phyloP scores from a whole-genome alignment of 2,329 filamentous ascomycete species.

The Lachnellula willkommii region DNA sequence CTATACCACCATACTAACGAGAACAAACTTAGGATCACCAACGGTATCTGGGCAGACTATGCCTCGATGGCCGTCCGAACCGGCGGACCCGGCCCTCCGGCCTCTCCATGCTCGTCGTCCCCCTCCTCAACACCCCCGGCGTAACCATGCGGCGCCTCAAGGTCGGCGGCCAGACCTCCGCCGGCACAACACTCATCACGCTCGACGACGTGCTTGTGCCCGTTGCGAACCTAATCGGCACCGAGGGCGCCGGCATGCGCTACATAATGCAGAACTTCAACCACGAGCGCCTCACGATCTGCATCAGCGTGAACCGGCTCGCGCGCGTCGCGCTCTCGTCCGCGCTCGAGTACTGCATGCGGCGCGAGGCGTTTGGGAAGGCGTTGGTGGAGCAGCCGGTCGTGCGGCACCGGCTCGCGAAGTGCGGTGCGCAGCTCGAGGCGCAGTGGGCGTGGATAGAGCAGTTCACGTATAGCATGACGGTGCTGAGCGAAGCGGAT shows the following conservation, averaged over 20 bases:
- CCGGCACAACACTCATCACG: constrained; percentile 71
- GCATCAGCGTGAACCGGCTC: constrained; percentile 58
- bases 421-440: constrained; percentile 63
- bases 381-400: constrained; percentile 69
- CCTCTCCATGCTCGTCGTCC: constrained; percentile 63
- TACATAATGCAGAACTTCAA: constrained; percentile 79
- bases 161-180: constrained; percentile 58
- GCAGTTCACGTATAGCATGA: constrained; percentile 64
- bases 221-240: constrained; percentile 62
- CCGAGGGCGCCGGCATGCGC: constrained; percentile 66
- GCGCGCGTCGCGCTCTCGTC: constrained; percentile 54
- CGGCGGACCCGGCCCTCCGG: constrained; percentile 55
- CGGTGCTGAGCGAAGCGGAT: constrained; percentile 52
- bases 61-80: constrained; percentile 69
- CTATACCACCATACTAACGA: not conserved
- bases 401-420: constrained; percentile 67
- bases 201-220: constrained; percentile 71
- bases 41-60: constrained; percentile 65
- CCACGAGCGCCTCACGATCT: constrained; percentile 66
- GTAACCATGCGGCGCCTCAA: constrained; percentile 64
- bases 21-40: constrained; percentile 52
- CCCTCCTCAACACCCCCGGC: constrained; percentile 60
- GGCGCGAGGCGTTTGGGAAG: constrained; percentile 63
- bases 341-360: constrained; percentile 58
- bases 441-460: constrained; percentile 69